Evolutionary conservation across 371 early-diverging fungal genomes (phyloP).

Genomic region (Basidiobolus meristosporus): DNA sequence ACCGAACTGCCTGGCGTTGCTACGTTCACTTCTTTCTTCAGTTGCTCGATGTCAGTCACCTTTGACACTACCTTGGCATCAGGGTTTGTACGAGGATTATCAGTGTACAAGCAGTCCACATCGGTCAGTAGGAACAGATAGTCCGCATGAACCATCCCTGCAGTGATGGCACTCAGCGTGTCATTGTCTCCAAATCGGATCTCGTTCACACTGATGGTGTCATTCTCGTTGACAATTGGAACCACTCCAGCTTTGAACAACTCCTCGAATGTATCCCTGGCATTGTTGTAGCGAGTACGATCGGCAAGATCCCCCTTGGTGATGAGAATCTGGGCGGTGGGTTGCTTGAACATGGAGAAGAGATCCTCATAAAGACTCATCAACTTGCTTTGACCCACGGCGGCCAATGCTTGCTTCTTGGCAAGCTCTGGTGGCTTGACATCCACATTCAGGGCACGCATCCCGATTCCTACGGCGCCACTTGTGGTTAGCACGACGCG

Average conservation of each 20-base stretch:
- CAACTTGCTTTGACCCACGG: conserved; percentile 85
- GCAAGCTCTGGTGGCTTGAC: conserved; percentile 64
- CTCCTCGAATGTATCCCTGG: conserved; percentile 76
- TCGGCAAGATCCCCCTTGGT: conserved; percentile 80
- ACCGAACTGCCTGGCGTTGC: conserved; percentile 66
- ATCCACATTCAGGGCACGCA: conserved; percentile 50
- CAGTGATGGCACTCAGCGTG: conserved; percentile 86
- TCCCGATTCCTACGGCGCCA: conserved; percentile 85
- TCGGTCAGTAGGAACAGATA: conserved; percentile 89
- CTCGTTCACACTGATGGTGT: conserved; percentile 66
- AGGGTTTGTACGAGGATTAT: conserved; percentile 84
- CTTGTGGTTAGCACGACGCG: conserved; percentile 77
- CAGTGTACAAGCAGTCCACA: conserved; percentile 85
- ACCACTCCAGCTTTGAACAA: conserved; percentile 76
- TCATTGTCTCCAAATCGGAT: conserved; percentile 95
- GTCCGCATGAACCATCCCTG: conserved; percentile 92
- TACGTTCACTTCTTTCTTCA: conserved; percentile 51
- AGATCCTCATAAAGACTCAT: conserved; percentile 88
- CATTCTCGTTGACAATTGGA: conserved; percentile 95
- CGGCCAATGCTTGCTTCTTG: conserved; percentile 77
- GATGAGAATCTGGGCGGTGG: conserved; percentile 81
- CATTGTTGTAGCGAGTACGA: conserved; percentile 85
- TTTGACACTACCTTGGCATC: conserved; percentile 57
- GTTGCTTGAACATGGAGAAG: conserved; percentile 77
- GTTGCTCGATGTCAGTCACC: conserved; percentile 58